Evolutionary conservation across 2,329 filamentous ascomycete species (phyloP).

Genomic region (Rosellinia necatrix): DNA sequence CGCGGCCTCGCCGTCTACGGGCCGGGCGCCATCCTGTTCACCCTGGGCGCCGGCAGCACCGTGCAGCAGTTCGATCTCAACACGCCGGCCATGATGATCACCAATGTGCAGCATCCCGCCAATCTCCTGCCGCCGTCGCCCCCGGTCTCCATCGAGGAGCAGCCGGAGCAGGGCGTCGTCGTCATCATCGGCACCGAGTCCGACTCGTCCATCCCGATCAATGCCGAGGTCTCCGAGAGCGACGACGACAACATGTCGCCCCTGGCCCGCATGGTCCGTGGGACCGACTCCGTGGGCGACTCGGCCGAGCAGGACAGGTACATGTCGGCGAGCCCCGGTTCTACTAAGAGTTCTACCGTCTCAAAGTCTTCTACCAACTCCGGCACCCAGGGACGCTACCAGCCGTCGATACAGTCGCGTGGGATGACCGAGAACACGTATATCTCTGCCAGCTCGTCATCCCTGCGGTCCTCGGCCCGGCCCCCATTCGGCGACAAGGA

Average conservation of each 20-base stretch:
- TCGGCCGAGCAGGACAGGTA: slow-evolving; percentile 63
- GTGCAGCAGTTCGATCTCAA: slow-evolving; percentile 96
- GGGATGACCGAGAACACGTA: slow-evolving; percentile 67
- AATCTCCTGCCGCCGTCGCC: slow-evolving; percentile 79
- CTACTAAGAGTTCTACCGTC: slow-evolving; percentile 65
- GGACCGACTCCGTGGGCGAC: slow-evolving; percentile 66
- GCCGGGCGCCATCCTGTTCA: slow-evolving; percentile 89
- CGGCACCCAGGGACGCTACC: slow-evolving; percentile 54
- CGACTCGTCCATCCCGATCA: slow-evolving; percentile 59
- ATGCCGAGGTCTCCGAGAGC: slow-evolving; percentile 68
- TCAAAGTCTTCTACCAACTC: slow-evolving; percentile 61
- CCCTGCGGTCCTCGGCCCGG: slow-evolving; percentile 49
- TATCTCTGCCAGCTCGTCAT: slow-evolving; percentile 69
- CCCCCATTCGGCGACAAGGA: slow-evolving; percentile 49
- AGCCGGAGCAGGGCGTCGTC: slow-evolving; percentile 56
- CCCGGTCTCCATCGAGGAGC: slow-evolving; percentile 78
- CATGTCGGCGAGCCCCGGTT: slow-evolving; percentile 69
- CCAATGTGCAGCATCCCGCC: slow-evolving; percentile 84
- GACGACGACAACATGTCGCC: slow-evolving; percentile 80
- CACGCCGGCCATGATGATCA: slow-evolving; percentile 77
- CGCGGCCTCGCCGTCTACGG: slow-evolving; percentile 86
- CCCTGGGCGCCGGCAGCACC: slow-evolving; percentile 82
- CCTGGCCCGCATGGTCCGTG: slow-evolving; percentile 73
- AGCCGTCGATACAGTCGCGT: slow-evolving; percentile 57
- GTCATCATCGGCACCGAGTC: slow-evolving; percentile 59